Percentiles rank a stretch among this genome's conserved stretches.
Evolutionary conservation across 805 yeast genomes (phyloP).

Genomic region (Schizosaccharomyces octosporus): DNA sequence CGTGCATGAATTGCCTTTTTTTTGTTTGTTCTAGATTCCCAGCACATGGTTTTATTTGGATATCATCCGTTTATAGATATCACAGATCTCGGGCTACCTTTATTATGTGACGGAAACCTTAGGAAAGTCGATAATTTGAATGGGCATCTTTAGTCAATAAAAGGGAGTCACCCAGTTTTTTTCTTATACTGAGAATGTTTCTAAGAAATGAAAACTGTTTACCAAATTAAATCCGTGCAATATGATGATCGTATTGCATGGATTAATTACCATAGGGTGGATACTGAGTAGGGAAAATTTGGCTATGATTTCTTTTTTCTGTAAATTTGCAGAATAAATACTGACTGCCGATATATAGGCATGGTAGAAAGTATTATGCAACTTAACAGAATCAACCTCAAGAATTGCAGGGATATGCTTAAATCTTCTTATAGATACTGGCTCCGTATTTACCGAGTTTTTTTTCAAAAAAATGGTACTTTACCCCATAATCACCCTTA

Average conservation of each 20-base stretch:
- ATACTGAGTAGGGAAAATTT: not conserved
- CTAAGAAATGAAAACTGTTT: slow-evolving; percentile 5
- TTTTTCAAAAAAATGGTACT: slow-evolving; percentile 8
- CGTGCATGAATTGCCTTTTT: not conserved
- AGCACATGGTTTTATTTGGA: not conserved
- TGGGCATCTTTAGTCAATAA: not conserved
- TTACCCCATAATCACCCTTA: slow-evolving; percentile 10
- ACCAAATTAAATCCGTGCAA: slow-evolving; percentile 10
- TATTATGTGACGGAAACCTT: not conserved
- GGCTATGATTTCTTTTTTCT: not conserved
- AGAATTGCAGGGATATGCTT: slow-evolving; percentile 7
- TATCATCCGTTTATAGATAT: not conserved
- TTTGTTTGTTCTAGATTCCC: not conserved
- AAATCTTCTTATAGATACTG: slow-evolving; percentile 8
- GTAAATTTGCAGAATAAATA: not conserved
- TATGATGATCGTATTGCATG: slow-evolving; percentile 11
- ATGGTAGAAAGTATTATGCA: not conserved
- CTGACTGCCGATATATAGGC: not conserved
- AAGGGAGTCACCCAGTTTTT: slow-evolving; percentile 8
- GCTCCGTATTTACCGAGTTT: slow-evolving; percentile 8
- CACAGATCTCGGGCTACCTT: not conserved
- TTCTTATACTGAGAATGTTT: slow-evolving; percentile 6
- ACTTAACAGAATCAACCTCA: not conserved
- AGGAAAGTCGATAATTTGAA: not conserved
- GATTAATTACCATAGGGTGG: slow-evolving; percentile 5